Conservation (phyloP, 83 land plant species). For the Picea abies region DNA sequence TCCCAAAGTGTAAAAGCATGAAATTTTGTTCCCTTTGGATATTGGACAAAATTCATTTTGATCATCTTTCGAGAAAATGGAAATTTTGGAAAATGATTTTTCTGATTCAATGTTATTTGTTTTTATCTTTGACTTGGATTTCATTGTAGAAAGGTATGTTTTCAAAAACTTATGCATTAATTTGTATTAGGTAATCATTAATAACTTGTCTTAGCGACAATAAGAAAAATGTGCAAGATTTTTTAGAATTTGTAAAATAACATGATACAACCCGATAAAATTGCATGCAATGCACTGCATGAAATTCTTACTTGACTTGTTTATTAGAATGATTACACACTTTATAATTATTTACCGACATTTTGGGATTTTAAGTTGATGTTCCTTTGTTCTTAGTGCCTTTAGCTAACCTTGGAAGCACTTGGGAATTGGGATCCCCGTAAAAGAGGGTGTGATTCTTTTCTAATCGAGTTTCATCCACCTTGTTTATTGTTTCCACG, state of each 20-base stretch:
- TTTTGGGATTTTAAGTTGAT: background rate
- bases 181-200: background rate
- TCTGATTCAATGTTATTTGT: background rate
- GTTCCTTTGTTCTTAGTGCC: background rate
- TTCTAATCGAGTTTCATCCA: background rate
- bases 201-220: background rate
- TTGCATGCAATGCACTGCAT: background rate
- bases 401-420: background rate
- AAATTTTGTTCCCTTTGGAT: background rate
- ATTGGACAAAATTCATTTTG: background rate
- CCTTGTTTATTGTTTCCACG: background rate
- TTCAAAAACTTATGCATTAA: background rate
- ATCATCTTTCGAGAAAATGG: slow-evolving; percentile 2
- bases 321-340: background rate
- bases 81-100: background rate
- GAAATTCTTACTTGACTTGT: background rate
- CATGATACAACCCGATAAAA: background rate
- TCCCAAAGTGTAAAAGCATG: background rate
- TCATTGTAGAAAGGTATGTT: background rate
- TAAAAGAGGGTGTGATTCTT: background rate
- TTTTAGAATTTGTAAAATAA: background rate
- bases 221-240: background rate
- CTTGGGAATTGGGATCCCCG: slow-evolving; percentile 3
- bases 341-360: background rate
- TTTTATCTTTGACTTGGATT: background rate